These are phyloP conservation scores for Kodamaea alishanica DNA, from an alignment of 1,139 yeast genomes.

Conservation along the genomic window DNA sequence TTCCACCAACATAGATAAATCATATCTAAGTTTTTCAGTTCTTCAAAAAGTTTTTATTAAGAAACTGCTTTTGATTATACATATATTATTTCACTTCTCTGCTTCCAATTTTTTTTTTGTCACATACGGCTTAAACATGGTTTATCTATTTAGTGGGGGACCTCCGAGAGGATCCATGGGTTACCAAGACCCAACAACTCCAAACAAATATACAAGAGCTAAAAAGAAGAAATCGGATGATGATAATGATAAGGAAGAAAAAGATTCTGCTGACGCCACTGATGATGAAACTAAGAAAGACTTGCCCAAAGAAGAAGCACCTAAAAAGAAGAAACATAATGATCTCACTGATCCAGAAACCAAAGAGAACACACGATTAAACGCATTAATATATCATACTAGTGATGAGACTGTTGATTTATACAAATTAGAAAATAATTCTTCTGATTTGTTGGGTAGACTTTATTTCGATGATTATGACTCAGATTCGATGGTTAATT, in stretches of 20 bases:
- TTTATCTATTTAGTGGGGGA: conserved; percentile 2
- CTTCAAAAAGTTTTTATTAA: no score
- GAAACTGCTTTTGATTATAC: no score
- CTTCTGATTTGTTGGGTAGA: conserved; percentile 42
- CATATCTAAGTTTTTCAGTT: no score
- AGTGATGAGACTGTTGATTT: conserved; percentile 40
- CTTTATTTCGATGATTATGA: conserved; percentile 46
- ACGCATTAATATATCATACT: conserved; percentile 41
- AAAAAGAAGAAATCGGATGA: conserved; percentile 2
- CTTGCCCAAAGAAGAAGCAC: conserved; percentile 6
- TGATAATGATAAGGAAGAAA: conserved; percentile 1
- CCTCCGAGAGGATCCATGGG: background rate
- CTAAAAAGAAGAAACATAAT: conserved; percentile 2
- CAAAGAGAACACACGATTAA: conserved; percentile 35
- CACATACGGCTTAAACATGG: background rate
- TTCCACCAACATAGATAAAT: no score
- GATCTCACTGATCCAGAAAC: conserved; percentile 26
- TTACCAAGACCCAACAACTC: conserved; percentile 6
- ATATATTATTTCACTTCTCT: no score
- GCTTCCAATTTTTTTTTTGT: no score
- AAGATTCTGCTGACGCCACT: background rate
- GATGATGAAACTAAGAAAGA: background rate
- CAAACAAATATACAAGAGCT: conserved; percentile 5
- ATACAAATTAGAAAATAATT: conserved; percentile 37
- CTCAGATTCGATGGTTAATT: conserved; percentile 26